These are phyloP conservation scores for Amphirosellinia nigrospora DNA, from an alignment of 495 filamentous ascomycete species.

Conservation along the genomic window DNA sequence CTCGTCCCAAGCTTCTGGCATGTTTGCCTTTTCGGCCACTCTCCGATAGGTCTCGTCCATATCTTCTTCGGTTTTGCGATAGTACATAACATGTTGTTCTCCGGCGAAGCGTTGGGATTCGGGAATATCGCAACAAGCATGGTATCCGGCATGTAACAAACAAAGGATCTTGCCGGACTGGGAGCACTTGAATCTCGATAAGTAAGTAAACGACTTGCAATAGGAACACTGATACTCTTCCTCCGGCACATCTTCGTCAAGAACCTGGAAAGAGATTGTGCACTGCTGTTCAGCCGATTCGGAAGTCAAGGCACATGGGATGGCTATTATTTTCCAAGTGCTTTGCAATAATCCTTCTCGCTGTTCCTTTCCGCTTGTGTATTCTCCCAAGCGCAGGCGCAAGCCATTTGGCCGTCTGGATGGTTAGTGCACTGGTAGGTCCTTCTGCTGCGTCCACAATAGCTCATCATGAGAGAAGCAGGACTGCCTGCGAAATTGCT, in stretches of 20 bases:
- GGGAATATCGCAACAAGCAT: slow-evolving; percentile 75
- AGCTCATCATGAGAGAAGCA: slow-evolving; percentile 98
- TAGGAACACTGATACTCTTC: slow-evolving; percentile 88
- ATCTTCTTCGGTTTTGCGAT: slow-evolving; percentile 75
- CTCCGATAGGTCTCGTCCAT: slow-evolving; percentile 72
- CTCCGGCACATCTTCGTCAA: slow-evolving; percentile 79
- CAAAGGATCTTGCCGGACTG: slow-evolving; percentile 80
- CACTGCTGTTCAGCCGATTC: slow-evolving; percentile 47
- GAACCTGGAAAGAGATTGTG: slow-evolving; percentile 54
- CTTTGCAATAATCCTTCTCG: slow-evolving; percentile 69
- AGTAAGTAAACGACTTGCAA: slow-evolving; percentile 91
- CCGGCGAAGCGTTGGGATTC: slow-evolving; percentile 66
- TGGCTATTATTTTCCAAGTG: slow-evolving; percentile 62
- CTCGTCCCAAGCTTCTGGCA: slow-evolving; percentile 88
- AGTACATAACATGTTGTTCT: slow-evolving; percentile 70
- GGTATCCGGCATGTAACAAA: slow-evolving; percentile 74
- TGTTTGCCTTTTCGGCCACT: slow-evolving; percentile 81
- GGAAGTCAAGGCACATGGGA: slow-evolving; percentile 49
- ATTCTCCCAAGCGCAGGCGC: slow-evolving; percentile 84
- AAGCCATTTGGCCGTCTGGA: slow-evolving; percentile 93
- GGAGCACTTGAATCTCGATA: slow-evolving; percentile 86
- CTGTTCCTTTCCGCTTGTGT: slow-evolving; percentile 70
- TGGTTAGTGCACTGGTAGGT: slow-evolving; percentile 74
- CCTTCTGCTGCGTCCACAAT: slow-evolving; percentile 77
- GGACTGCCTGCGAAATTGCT: slow-evolving; percentile 86